Base-by-base conservation (phyloP, 768 basidiomycete species). In the Amanita pseudoporphyria region DNA sequence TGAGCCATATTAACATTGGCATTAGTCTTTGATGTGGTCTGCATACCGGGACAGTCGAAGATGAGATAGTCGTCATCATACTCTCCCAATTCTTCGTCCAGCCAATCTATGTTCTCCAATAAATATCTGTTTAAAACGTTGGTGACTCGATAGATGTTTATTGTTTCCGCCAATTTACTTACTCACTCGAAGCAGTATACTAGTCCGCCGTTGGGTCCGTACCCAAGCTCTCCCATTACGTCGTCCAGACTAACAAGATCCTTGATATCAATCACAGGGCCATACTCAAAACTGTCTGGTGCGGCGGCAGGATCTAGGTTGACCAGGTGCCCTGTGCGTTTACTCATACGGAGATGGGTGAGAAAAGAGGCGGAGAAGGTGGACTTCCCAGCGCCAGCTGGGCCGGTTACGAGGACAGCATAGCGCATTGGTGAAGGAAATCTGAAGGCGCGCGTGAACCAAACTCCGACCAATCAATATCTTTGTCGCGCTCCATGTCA, bases 181-280 rank as follows among this genome's bases (percentile, higher is more conserved):
- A 82, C 92, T 84, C 78, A 98, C 96, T 99, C 96, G 66, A 99
- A 99, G 71, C 96, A 98, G 63, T 97, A 97, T 50, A 99, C 81
- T 46, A 99, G 72, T 3, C 94, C 96, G 9, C 96, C 96, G 59
- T 99, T 99, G 0, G 96, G 96, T 2, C 96, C 96, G 67, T 92
- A 92, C 33, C 82, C 84, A 55, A 96, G 75, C 67, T 99, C 96
- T 21, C 73, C 75, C 96, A 98, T 98, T 55, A 94, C 92, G 68
- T 99, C 96, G 52, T 96, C 81, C 45, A 99, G 68, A 51, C 84
- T 87, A 59, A 99, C 81, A 45, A 99, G 74, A 58, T 97, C 89
- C 51, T 82, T 79, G 66, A 99, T 98, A 69, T 99, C 95, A 54
- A 99, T 87, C 12, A 77, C 77, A 1, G 96, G 96, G 52, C 86